These are phyloP conservation scores for Tylopilus subfusipes DNA, from an alignment of 768 basidiomycete genomes.

Conservation along the genomic window DNA sequence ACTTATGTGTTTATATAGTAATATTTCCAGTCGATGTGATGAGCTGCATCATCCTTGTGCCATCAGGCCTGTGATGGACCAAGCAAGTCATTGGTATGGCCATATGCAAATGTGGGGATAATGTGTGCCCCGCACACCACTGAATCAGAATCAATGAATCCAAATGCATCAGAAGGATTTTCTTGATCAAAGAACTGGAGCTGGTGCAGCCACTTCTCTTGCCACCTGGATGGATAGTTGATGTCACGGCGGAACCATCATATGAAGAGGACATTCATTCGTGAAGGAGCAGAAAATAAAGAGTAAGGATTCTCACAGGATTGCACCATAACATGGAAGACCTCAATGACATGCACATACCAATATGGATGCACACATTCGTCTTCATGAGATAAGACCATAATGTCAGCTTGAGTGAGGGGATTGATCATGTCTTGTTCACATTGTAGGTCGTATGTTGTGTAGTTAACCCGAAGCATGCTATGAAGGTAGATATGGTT, in stretches of 20 bases:
- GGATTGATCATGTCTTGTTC: neutral
- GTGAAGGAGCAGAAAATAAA: neutral
- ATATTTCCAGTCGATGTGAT: constrained; percentile 24
- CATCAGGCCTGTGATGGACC: neutral
- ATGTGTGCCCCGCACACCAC: neutral
- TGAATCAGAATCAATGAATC: neutral
- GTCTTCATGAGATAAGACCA: neutral
- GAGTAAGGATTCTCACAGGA: neutral
- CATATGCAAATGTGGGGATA: neutral
- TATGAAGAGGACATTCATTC: neutral
- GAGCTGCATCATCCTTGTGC: neutral
- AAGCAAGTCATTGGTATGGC: constrained; percentile 3
- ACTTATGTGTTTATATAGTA: constrained; percentile 37
- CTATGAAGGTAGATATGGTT: neutral
- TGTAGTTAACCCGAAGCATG: neutral
- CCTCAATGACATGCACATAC: neutral
- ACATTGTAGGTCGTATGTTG: neutral
- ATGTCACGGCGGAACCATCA: neutral
- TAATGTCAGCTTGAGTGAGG: neutral
- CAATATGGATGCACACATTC: neutral
- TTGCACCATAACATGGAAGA: neutral
- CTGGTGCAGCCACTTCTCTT: neutral
- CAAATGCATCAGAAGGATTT: neutral
- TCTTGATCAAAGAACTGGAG: neutral
- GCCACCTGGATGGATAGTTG: neutral